Evolutionary conservation across 2,329 filamentous ascomycete species (phyloP), one percentile per base, ranked within the genome.

Genomic region (Mollisia scopiformis): DNA sequence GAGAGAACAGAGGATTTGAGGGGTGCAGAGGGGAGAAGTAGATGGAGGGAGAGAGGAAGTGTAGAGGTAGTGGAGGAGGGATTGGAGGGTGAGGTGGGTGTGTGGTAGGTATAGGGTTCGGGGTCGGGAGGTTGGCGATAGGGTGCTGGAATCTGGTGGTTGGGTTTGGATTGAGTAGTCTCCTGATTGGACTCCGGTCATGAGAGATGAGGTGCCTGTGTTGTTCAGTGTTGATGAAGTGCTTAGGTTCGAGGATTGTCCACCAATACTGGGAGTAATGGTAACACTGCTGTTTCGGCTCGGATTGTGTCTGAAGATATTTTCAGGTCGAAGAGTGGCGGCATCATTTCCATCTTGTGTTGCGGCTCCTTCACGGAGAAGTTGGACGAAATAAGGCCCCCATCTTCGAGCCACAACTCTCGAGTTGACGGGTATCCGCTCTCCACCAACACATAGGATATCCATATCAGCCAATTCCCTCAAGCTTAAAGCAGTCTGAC

Each of bases 381-480:
- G 83, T 73, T 96, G 92, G 58, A 97, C 92, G 77, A 99, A 98
- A 74, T 96, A 97, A 0, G 93, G 92, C 0, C 95, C 95, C 95
- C 95, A 99, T 72, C 95, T 84, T 28, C 92, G 86, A 10, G 91
- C 89, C 16, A 98, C 83, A 16, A 99, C 85, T 59, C 93, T 87
- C 6, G 95, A 98, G 75, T 96, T 99, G 67, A 97, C 91, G 0
- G 95, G 92, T 67, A 98, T 92, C 19, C 93, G 87, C 73, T 97
- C 94, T 23, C 94, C 94, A 21, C 91, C 90, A 43, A 97, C 88
- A 55, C 94, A 95, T 28, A 98, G 82, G 61, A 99, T 91, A 71
- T 98, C 95, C 95, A 99, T 99, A 70, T 99, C 95, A 2, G 92
- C 85, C 58, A 99, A 80, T 75, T 98, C 95, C n/a, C 88, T 86